Conservation (phyloP, 2,329 filamentous ascomycete species). For the Colletotrichum plurivorum region DNA sequence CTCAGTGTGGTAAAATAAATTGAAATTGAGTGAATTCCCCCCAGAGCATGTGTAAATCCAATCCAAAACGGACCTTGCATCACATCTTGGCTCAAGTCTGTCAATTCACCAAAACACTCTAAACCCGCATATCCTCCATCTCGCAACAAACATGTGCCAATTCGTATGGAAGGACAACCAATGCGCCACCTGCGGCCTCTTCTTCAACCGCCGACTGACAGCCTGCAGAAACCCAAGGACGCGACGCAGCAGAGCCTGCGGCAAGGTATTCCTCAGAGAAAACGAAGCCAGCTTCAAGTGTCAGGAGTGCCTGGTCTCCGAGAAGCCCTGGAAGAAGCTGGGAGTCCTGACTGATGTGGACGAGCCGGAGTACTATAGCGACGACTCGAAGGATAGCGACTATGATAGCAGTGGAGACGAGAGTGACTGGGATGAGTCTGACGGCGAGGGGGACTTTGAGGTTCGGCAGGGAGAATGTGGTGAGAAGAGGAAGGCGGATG, state of each 20-base stretch:
- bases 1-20: no score
- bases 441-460: no score
- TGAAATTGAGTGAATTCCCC: no score
- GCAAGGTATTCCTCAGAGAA: not conserved
- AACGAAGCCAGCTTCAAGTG: not conserved
- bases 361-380: not conserved
- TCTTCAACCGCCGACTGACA: conserved; percentile 16
- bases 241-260: not conserved
- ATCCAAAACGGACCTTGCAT: not conserved
- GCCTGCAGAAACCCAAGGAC: not conserved
- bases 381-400: not conserved
- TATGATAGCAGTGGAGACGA: not conserved
- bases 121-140: not conserved
- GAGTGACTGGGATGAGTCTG: not conserved
- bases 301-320: not conserved
- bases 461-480: no score
- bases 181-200: conserved; percentile 6
- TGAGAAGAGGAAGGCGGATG: not conserved
- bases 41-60: no score
- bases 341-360: not conserved
- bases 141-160: conserved; percentile 9
- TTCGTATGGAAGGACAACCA: conserved; percentile 24
- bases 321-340: not conserved
- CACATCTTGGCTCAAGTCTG: not conserved
- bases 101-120: not conserved